Percentiles rank a stretch among this genome's conserved stretches.
phyloP scores from a whole-genome alignment of 495 filamentous ascomycete species.

The Halenospora varia region DNA sequence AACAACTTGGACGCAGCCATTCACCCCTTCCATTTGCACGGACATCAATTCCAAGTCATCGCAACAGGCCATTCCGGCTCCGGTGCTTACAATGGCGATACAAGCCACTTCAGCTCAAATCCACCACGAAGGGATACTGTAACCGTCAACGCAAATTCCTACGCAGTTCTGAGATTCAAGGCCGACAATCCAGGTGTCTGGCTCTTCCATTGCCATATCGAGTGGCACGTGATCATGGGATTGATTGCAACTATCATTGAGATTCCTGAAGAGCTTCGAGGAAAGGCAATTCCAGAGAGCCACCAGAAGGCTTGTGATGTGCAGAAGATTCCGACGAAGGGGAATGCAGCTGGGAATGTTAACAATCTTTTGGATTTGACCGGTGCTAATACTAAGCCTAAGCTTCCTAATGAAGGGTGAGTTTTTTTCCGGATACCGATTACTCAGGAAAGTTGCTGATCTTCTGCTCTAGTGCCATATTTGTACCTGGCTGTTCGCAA shows the following conservation, averaged over 20 bases:
- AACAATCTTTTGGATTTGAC: slow-evolving; percentile 55
- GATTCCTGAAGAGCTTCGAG: slow-evolving; percentile 51
- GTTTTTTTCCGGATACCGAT: not conserved
- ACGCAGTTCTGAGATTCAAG: slow-evolving; percentile 54
- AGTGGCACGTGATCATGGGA: slow-evolving; percentile 75
- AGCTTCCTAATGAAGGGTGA: slow-evolving; percentile 1
- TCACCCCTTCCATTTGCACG: slow-evolving; percentile 56
- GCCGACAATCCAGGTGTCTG: slow-evolving; percentile 73
- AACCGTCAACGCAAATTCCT: slow-evolving; percentile 45
- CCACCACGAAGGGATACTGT: slow-evolving; percentile 57
- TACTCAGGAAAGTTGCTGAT: not conserved
- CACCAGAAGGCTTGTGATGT: slow-evolving; percentile 56
- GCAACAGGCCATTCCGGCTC: slow-evolving; percentile 38
- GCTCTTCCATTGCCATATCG: slow-evolving; percentile 79
- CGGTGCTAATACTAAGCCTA: slow-evolving; percentile 31
- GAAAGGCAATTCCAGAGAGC: slow-evolving; percentile 56
- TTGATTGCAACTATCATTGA: slow-evolving; percentile 70
- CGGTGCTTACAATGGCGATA: slow-evolving; percentile 36
- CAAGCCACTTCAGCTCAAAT: slow-evolving; percentile 37
- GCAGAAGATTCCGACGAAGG: slow-evolving; percentile 43
- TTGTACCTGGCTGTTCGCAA: not conserved
- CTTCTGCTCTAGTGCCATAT: not conserved
- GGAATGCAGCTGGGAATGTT: slow-evolving; percentile 76
- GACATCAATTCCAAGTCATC: slow-evolving; percentile 76
- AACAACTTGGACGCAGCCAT: slow-evolving; percentile 71